Evolutionary conservation across 1,284 basidiomycete species (phyloP).

Genomic region (Paramarasmius palmivorus): DNA sequence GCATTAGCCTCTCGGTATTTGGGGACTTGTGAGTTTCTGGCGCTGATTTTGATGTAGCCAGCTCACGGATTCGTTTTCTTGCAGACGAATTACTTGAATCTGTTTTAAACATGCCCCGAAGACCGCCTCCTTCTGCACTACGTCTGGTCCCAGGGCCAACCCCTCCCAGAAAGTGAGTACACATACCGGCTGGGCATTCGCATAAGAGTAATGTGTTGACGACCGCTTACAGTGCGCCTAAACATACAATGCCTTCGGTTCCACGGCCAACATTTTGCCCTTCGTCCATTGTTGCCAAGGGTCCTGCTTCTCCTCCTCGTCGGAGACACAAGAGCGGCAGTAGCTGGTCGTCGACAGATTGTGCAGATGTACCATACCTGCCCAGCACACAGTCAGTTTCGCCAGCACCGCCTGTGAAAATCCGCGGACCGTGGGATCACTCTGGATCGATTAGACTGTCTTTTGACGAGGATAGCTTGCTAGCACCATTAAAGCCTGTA

Average conservation of each 20-base stretch:
- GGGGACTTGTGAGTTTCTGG: too few relatives aligned
- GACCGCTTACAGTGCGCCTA: slow-evolving; percentile 37
- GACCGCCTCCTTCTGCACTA: slow-evolving; percentile 59
- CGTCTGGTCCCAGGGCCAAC: slow-evolving; percentile 54
- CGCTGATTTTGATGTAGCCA: too few relatives aligned
- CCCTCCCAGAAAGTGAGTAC: slow-evolving; percentile 46
- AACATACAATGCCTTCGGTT: slow-evolving; percentile 56
- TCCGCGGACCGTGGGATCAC: slow-evolving; percentile 62
- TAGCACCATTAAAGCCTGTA: slow-evolving; percentile 49
- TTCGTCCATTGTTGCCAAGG: slow-evolving; percentile 27
- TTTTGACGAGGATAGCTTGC: slow-evolving; percentile 46
- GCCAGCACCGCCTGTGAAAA: slow-evolving; percentile 9
- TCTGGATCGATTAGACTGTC: slow-evolving; percentile 40
- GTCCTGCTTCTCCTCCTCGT: slow-evolving; percentile 23
- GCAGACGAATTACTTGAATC: slow-evolving; percentile 11
- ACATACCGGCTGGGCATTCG: too few relatives aligned
- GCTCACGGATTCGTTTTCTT: background rate
- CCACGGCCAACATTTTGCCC: slow-evolving; percentile 52
- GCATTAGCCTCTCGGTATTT: too few relatives aligned
- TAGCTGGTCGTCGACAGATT: background rate
- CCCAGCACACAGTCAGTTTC: background rate
- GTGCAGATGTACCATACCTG: background rate
- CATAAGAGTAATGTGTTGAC: background rate
- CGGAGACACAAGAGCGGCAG: background rate
- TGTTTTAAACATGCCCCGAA: slow-evolving; percentile 51